Percentiles rank a stretch among this genome's conserved stretches.
Conservation (phyloP, 495 filamentous ascomycete genomes). For the Rhizodiscina lignyota region DNA sequence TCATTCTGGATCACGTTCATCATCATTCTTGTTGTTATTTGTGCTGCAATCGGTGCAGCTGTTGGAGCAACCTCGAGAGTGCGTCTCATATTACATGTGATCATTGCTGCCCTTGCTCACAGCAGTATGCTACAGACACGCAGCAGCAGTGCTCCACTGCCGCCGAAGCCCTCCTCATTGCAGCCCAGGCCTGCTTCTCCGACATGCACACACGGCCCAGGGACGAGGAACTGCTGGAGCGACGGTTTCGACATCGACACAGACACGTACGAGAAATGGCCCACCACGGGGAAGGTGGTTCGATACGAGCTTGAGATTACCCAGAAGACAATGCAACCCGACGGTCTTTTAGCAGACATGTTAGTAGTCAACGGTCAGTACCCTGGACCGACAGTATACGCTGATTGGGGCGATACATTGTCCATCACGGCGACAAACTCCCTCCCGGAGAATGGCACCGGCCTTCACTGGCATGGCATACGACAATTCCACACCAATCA, state of each 20-base stretch:
- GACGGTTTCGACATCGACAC: constrained; percentile 15
- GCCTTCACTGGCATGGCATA: constrained; percentile 23
- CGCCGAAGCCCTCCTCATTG: too few species aligned
- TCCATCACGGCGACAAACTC: not conserved
- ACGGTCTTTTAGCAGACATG: constrained; percentile 6
- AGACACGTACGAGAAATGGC: constrained; percentile 13
- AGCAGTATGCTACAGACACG: too few species aligned
- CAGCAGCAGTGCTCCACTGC: too few species aligned
- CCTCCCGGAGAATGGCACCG: constrained; percentile 8
- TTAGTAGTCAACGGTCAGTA: constrained; percentile 16
- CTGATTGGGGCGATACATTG: constrained; percentile 4
- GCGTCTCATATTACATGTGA: too few species aligned
- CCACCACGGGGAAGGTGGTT: constrained; percentile 10
- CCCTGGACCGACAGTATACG: constrained; percentile 11
- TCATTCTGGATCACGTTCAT: too few species aligned
- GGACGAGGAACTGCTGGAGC: constrained; percentile 12
- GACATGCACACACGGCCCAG: constrained; percentile 12
- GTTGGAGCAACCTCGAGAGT: too few species aligned
- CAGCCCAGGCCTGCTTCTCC: constrained; percentile 4
- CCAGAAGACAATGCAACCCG: constrained; percentile 13
- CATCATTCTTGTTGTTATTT: too few species aligned
- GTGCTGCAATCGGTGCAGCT: too few species aligned
- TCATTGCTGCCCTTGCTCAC: too few species aligned
- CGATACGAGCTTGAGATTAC: constrained; percentile 12
- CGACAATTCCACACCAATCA: constrained; percentile 15